Conservation (phyloP, 352 stramenopile species). For the Globisporangium okanoganense region DNA sequence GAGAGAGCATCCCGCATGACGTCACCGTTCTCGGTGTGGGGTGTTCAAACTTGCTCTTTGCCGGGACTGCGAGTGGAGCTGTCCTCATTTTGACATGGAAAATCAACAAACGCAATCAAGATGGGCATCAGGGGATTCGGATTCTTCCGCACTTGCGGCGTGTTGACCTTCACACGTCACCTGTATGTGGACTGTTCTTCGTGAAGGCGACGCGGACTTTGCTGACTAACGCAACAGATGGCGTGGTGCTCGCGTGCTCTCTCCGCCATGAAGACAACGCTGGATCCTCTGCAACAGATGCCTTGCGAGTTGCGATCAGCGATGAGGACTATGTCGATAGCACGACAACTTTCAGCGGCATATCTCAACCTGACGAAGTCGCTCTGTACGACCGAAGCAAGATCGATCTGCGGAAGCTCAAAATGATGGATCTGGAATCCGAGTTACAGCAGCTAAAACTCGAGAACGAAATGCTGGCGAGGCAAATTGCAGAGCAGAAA, state of each 20-base stretch:
- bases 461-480: slow-evolving; percentile 64
- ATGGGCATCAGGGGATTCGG: slow-evolving; percentile 22
- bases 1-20: slow-evolving; percentile 24
- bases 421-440: slow-evolving; percentile 52
- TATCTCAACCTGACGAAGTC: slow-evolving; percentile 55
- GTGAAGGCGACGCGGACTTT: slow-evolving; percentile 22
- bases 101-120: slow-evolving; percentile 19
- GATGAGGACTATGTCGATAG: slow-evolving; percentile 14
- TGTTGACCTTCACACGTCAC: slow-evolving; percentile 47
- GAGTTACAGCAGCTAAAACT: slow-evolving; percentile 67
- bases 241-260: slow-evolving; percentile 40
- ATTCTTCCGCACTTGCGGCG: slow-evolving; percentile 26
- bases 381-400: slow-evolving; percentile 53
- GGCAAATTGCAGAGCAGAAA: slow-evolving; percentile 46
- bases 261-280: slow-evolving; percentile 5
- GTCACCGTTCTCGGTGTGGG: slow-evolving; percentile 44
- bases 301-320: slow-evolving; percentile 2
- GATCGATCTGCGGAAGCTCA: slow-evolving; percentile 46
- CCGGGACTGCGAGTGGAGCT: slow-evolving; percentile 34
- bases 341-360: slow-evolving; percentile 19
- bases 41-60: slow-evolving; percentile 38
- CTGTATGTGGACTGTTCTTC: slow-evolving; percentile 43
- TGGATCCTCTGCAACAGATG: slow-evolving; percentile 6
- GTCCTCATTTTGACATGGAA: slow-evolving; percentile 53
- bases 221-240: slow-evolving; percentile 36